Conservation (phyloP, 768 basidiomycete species). For the Lyophyllum shimeji region DNA sequence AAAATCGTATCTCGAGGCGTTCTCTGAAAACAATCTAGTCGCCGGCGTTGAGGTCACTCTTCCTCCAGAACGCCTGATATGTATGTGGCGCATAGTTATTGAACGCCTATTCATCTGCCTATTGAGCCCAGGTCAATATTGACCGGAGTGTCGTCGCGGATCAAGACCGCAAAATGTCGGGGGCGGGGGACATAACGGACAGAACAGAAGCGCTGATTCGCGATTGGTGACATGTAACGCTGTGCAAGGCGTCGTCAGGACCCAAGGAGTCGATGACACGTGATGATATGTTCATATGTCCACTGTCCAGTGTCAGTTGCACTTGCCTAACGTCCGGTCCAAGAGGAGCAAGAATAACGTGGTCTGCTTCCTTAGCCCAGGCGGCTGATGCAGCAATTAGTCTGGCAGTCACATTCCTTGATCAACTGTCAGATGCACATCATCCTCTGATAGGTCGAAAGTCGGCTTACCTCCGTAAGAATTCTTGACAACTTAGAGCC, state of each 20-base stretch:
- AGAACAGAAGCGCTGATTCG: neutral
- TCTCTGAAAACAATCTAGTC: neutral
- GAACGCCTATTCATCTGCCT: neutral
- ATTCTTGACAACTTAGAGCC: neutral
- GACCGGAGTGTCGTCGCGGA: neutral
- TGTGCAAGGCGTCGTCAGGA: neutral
- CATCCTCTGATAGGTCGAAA: neutral
- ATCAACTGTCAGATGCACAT: conserved; percentile 6
- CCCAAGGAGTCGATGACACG: neutral
- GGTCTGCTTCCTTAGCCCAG: neutral
- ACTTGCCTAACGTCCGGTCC: neutral
- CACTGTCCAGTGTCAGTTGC: conserved; percentile 3
- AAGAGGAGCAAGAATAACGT: conserved; percentile 2
- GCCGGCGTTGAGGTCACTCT: neutral
- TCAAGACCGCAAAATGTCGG: neutral
- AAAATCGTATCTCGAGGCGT: neutral
- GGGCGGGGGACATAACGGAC: neutral
- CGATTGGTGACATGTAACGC: neutral
- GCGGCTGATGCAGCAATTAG: neutral
- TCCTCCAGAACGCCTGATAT: conserved; percentile 2
- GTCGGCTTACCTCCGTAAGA: neutral
- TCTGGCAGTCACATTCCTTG: neutral
- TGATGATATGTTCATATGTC: neutral
- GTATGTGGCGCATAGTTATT: neutral
- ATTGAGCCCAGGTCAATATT: neutral